These are phyloP conservation scores for Cladophialophora exuberans DNA, from an alignment of 2,329 filamentous ascomycete species.

Conservation along the genomic window DNA sequence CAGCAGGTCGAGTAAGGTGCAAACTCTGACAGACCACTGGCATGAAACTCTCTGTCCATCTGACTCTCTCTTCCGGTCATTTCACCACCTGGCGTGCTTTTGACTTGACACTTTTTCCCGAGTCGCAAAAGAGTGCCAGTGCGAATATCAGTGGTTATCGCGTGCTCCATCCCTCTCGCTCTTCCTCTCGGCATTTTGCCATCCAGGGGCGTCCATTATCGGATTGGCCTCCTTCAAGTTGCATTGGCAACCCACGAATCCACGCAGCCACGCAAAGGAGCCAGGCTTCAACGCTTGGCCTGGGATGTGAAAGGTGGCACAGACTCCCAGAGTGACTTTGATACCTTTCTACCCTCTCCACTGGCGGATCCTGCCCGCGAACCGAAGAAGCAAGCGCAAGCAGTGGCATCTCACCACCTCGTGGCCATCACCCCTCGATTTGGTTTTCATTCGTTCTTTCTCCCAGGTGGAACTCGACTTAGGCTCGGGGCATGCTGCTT, in stretches of 20 bases:
- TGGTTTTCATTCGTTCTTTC: neutral
- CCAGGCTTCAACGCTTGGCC: neutral
- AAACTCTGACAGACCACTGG: no score
- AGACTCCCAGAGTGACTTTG: neutral
- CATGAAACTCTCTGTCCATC: neutral
- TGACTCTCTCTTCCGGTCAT: neutral
- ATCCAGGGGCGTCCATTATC: neutral
- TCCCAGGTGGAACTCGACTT: conserved; percentile 2
- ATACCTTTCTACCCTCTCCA: conserved; percentile 1
- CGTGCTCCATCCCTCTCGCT: conserved; percentile 2
- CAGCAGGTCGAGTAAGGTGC: no score
- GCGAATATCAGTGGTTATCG: conserved; percentile 9
- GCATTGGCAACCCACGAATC: neutral
- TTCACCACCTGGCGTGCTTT: neutral
- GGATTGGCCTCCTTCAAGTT: neutral
- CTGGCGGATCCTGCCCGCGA: conserved; percentile 9
- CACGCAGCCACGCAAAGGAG: neutral
- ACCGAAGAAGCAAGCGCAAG: conserved; percentile 7
- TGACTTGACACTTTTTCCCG: neutral
- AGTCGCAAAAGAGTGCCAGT: neutral
- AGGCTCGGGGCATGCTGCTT: neutral
- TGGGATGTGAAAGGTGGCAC: neutral
- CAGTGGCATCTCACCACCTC: neutral
- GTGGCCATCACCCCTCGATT: conserved; percentile 2
- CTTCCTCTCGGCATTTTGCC: neutral